These are phyloP conservation scores for Croton setiger DNA, from an alignment of 441 rosid genomes.

Conservation along the genomic window DNA sequence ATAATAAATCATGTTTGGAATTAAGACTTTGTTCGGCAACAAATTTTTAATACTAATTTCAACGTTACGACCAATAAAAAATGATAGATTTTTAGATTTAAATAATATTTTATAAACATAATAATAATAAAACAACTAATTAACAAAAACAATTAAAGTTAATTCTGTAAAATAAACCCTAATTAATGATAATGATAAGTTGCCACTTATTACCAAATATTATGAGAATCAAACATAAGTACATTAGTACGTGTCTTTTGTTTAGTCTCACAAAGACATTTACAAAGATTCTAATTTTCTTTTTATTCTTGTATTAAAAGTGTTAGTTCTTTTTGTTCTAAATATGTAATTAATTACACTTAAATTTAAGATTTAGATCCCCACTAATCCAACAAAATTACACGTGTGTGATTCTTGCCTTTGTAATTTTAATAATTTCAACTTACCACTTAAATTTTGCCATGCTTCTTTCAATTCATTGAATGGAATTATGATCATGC, in stretches of 20 bases:
- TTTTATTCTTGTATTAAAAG: neutral
- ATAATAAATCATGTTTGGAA: constrained; percentile 21
- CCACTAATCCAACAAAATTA: neutral
- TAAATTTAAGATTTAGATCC: neutral
- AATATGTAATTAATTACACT: neutral
- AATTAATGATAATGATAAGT: neutral
- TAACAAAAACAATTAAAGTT: too few relatives aligned
- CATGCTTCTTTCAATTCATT: neutral
- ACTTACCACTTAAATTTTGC: neutral
- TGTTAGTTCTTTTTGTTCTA: neutral
- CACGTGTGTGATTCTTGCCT: neutral
- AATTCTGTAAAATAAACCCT: too few relatives aligned
- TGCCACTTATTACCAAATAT: neutral
- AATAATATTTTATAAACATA: too few relatives aligned
- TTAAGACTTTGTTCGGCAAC: neutral
- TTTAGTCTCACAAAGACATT: neutral
- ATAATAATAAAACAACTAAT: too few relatives aligned
- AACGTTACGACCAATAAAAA: too few relatives aligned
- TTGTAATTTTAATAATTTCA: neutral
- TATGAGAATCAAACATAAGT: neutral
- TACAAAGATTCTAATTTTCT: neutral
- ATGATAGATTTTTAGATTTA: too few relatives aligned
- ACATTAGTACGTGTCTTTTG: constrained; percentile 5
- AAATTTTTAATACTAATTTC: too few relatives aligned
- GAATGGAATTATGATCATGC: neutral